Evolutionary conservation across 345 rosid species (phyloP).

Genomic region (Gossypium stocksii): DNA sequence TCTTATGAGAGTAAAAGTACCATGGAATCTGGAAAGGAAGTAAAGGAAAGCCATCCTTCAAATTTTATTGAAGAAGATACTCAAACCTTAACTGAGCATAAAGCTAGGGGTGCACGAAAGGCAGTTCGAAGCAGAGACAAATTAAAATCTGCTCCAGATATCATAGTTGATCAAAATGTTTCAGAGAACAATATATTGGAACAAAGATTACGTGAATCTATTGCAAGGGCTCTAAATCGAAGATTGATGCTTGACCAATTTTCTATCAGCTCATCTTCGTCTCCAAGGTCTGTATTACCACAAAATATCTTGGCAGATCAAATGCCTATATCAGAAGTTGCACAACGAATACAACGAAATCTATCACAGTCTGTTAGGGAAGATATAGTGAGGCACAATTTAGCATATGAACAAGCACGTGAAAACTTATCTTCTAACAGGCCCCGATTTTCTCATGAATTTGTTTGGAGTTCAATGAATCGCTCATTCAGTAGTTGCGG

Average conservation of each 20-base stretch:
- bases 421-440: constrained; percentile 14
- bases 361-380: constrained; percentile 19
- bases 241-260: constrained; percentile 20
- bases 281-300: constrained; percentile 47
- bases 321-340: constrained; percentile 20
- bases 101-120: not conserved
- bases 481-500: constrained; percentile 3
- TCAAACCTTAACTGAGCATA: constrained; percentile 4
- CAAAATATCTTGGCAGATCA: constrained; percentile 21
- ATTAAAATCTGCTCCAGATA: constrained; percentile 3
- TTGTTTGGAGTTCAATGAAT: constrained; percentile 15
- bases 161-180: constrained; percentile 17
- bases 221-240: constrained; percentile 13
- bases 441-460: constrained; percentile 21
- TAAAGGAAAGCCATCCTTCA: constrained; percentile 12
- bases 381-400: constrained; percentile 12
- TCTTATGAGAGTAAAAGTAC: constrained; percentile 9
- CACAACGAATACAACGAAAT: constrained; percentile 20
- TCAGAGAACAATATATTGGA: constrained; percentile 22
- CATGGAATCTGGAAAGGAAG: not conserved
- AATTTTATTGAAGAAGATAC: constrained; percentile 5
- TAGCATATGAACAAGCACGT: constrained; percentile 16
- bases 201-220: constrained; percentile 19
- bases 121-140: constrained; percentile 6
- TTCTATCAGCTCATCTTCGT: constrained; percentile 28